Base-by-base conservation (phyloP, 2,329 filamentous ascomycete genomes). In the Herpotrichia juniperi region DNA sequence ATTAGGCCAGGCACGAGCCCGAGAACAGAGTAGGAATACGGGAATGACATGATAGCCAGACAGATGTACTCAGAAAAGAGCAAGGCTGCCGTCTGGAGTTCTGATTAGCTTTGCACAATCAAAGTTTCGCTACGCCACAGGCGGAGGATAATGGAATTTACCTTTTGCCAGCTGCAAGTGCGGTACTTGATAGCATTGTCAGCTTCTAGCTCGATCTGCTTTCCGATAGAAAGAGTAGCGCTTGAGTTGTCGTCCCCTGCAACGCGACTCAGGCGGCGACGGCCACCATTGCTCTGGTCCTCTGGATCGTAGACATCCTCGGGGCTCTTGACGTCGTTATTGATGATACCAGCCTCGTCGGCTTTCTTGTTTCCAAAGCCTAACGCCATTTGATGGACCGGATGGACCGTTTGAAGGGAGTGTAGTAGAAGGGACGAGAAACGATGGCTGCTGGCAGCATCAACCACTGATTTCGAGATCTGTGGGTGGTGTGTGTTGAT, bases 41-140 rank as follows among this genome's bases (percentile, higher is more conserved):
- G 93, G 63, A 97, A 97, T 45, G 90, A 96, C 92, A 97, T 96
- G 69, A 96, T 96, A 19, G 84, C 84, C 75, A 97, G 78, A 72
- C 91, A 96, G 53, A 97, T 97, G 73, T 97, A 97, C 79, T 97
- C 93, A 45, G 91, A 94, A 76, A 97, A 96, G 46, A 97, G 85
- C 62, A 96, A 74, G 1, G 88, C 91, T 0, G 93, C 91, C 47
- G 93, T 96, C 88, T 89, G 64, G 6, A 12, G 2, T 34, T 17
- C 28, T 3, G 14, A 49, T 67, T 42, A 68, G 55, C 45, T 26
- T 22, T 32, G 19, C 24, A 45, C 35, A 19, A 40, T 7, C 14
- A 22, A 14, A 14, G 19, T 4, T 45, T 19, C 28, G 40, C 25
- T n/a, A 48, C 25, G 31, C 34, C n/a, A 32, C 12, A 11, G 37